These are phyloP conservation scores for Rugonectria rugulosa DNA, from an alignment of 2,329 filamentous ascomycete species.

Conservation along the genomic window DNA sequence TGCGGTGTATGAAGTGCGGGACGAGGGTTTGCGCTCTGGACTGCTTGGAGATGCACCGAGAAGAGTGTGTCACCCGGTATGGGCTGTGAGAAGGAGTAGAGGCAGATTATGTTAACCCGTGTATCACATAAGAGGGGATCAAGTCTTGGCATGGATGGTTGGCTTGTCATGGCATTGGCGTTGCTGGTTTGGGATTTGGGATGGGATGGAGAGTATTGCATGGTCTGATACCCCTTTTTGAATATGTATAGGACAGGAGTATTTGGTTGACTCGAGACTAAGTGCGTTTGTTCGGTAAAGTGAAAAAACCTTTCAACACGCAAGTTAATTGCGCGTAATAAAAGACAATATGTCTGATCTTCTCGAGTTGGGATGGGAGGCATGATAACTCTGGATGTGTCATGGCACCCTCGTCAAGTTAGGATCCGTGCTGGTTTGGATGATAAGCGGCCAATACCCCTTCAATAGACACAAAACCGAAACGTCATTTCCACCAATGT, in stretches of 20 bases:
- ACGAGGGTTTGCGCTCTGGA: constrained; percentile 78
- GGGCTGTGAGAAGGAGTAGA: constrained; percentile 51
- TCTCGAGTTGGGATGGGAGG: neutral
- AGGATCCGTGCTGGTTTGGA: neutral
- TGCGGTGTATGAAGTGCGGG: constrained; percentile 81
- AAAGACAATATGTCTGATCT: neutral
- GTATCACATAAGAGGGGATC: neutral
- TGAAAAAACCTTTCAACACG: no score
- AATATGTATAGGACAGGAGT: no score
- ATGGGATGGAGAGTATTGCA: constrained; percentile 22
- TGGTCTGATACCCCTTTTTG: constrained; percentile 37
- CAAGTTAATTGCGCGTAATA: neutral
- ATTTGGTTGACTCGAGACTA: no score
- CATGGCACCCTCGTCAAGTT: neutral
- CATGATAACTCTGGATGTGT: neutral
- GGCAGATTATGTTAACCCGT: neutral
- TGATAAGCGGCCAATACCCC: neutral
- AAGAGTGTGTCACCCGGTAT: constrained; percentile 74
- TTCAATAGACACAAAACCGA: neutral
- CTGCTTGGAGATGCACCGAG: constrained; percentile 75
- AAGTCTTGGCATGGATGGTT: neutral
- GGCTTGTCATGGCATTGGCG: constrained; percentile 18
- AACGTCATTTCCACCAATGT: neutral
- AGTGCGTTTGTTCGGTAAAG: no score
- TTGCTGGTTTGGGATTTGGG: constrained; percentile 29